These are phyloP conservation scores for Naganishia onofrii DNA, from an alignment of 768 basidiomycete genomes.

Conservation along the genomic window DNA sequence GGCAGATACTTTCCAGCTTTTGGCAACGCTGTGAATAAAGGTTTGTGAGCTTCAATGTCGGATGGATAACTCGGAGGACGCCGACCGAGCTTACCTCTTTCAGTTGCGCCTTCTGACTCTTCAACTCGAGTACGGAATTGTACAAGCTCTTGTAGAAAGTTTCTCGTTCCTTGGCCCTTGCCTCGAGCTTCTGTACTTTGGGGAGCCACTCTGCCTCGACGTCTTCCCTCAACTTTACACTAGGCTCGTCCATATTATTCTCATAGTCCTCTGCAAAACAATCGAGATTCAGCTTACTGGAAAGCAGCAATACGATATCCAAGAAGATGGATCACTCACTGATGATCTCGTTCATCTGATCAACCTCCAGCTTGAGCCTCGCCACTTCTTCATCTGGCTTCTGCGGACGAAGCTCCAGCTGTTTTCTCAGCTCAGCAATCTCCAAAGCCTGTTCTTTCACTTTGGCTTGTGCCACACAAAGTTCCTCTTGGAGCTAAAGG, in stretches of 20 bases:
- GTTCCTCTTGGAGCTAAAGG: slow-evolving; percentile 77
- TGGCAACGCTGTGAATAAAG: slow-evolving; percentile 7
- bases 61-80: background rate
- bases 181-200: slow-evolving; percentile 41
- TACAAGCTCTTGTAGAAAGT: slow-evolving; percentile 33
- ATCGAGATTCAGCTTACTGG: background rate
- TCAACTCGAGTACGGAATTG: slow-evolving; percentile 28
- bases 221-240: slow-evolving; percentile 48
- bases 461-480: slow-evolving; percentile 72
- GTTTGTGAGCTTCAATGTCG: background rate
- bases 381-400: slow-evolving; percentile 73
- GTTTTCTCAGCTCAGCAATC: slow-evolving; percentile 76
- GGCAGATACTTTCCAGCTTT: slow-evolving; percentile 20
- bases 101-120: slow-evolving; percentile 27
- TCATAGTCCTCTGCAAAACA: slow-evolving; percentile 46
- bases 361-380: slow-evolving; percentile 71
- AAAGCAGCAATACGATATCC: too few species aligned
- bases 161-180: slow-evolving; percentile 31
- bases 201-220: slow-evolving; percentile 48
- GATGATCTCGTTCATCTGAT: slow-evolving; percentile 65
- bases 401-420: slow-evolving; percentile 67
- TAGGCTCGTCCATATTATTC: slow-evolving; percentile 45
- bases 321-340: slow-evolving; percentile 33
- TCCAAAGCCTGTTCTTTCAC: slow-evolving; percentile 77
- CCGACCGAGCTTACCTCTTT: slow-evolving; percentile 26